Base-by-base conservation (phyloP, 768 basidiomycete species). In the Rhodotorula kratochvilovae region DNA sequence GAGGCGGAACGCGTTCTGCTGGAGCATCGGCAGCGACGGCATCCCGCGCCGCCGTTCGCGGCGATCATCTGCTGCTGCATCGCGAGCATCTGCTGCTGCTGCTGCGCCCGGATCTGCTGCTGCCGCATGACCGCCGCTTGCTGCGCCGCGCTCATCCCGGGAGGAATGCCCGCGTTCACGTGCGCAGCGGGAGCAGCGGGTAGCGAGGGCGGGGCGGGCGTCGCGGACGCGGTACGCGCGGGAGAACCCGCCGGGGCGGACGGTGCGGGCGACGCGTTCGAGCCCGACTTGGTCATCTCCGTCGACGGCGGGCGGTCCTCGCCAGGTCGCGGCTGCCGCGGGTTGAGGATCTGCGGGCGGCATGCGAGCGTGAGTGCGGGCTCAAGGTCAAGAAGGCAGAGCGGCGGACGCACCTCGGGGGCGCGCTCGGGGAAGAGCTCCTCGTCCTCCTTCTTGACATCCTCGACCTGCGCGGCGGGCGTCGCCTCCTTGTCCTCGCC, bases 1-100 rank as follows among this genome's bases (percentile, higher is more conserved):
- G 61, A 91, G 83, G 76, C 93, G 91, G n/a, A 83, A 81, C 71
- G 92, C 88, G 78, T 92, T 90, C 10, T 90, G 90, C 80, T 93
- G 91, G 27, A 92, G 82, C 78, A 71, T 90, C 88, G 29, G 90
- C 87, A 74, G 92, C 89, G 48, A 73, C 29, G 63, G 72, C 67
- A 63, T 46, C 25, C 62, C 58, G n/a, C 75, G 45, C 88, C 86
- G 74, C n/a, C 60, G 45, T 43, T 50, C 25, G 39, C 58, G 8
- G 29, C 46, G 58, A 70, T 61, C 50, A 48, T 60, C 87, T 87
- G 33, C 55, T 70, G 68, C 84, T n/a, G 87, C 84, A 90, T 88
- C 42, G 85, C 84, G 77, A 39, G 53, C 27, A 62, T 35, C 31
- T 57, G 42, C 23, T 65, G 43, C 56, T 56, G 53, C 50, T 57